phyloP scores from a whole-genome alignment of 2,329 filamentous ascomycete genomes.

The Colletotrichum nymphaeae region DNA sequence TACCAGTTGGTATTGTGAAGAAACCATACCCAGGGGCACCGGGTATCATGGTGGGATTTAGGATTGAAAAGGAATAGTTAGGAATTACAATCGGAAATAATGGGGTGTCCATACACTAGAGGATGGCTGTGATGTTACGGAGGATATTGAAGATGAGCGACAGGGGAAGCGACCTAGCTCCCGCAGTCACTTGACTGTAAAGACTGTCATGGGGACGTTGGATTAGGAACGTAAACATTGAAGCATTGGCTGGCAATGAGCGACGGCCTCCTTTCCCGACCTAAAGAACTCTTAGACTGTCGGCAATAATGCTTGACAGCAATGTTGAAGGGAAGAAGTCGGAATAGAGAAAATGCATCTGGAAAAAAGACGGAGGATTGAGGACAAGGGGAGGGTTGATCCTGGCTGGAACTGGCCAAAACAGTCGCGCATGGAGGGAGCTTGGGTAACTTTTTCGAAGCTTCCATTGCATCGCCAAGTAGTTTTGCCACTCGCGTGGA shows the following conservation, averaged over 20 bases:
- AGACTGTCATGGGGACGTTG: background rate
- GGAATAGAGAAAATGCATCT: background rate
- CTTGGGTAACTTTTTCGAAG: background rate
- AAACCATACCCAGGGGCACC: no score
- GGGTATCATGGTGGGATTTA: background rate
- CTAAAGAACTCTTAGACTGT: background rate
- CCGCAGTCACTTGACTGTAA: background rate
- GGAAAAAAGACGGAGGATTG: background rate
- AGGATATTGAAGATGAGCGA: background rate
- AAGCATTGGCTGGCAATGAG: background rate
- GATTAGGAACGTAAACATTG: background rate
- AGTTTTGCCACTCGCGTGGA: conserved; percentile 1
- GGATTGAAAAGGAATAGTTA: background rate
- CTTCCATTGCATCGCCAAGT: background rate
- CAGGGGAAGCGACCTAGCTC: background rate
- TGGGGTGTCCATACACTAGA: background rate
- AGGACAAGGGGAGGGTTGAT: background rate
- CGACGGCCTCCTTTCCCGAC: background rate
- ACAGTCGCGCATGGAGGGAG: background rate
- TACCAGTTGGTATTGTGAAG: background rate
- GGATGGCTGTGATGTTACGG: background rate
- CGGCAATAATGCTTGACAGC: background rate
- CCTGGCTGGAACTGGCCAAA: background rate
- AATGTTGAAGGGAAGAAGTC: background rate
- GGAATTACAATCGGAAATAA: background rate